These are phyloP conservation scores for Cocos nucifera DNA, from an alignment of 176 grass and related monocot genomes.

Conservation along the genomic window DNA sequence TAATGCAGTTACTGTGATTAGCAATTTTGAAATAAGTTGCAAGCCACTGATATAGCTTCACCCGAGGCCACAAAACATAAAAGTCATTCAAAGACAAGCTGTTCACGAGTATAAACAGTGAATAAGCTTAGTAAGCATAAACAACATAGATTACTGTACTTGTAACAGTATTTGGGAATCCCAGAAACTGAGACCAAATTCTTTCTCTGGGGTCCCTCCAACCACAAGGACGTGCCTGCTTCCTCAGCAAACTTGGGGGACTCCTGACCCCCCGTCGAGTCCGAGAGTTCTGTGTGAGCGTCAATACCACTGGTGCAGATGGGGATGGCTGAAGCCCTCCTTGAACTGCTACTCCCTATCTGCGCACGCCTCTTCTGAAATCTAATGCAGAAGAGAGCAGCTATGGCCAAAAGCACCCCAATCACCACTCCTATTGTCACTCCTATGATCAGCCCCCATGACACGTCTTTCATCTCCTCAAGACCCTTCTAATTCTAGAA, in stretches of 20 bases:
- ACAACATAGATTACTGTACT: constrained; percentile 37
- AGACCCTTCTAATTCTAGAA: neutral
- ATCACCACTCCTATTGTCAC: constrained; percentile 60
- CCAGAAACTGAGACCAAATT: constrained; percentile 67
- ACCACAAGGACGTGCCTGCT: constrained; percentile 27
- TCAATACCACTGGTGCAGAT: constrained; percentile 47
- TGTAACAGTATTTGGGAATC: constrained; percentile 87
- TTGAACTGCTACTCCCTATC: constrained; percentile 64
- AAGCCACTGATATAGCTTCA: no score
- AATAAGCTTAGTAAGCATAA: no score
- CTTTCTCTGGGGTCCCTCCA: constrained; percentile 48
- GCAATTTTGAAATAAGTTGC: no score
- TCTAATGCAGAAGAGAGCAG: constrained; percentile 57
- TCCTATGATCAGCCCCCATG: constrained; percentile 63
- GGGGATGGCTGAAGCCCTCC: constrained; percentile 58
- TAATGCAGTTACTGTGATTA: no score
- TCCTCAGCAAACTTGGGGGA: constrained; percentile 41
- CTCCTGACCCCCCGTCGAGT: constrained; percentile 55
- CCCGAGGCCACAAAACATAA: no score
- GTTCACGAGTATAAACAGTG: no score
- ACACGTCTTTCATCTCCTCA: constrained; percentile 29
- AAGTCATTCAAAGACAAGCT: neutral
- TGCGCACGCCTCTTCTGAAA: constrained; percentile 36
- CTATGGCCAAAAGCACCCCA: constrained; percentile 58
- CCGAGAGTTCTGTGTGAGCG: constrained; percentile 33